Conservation (phyloP, 2,329 filamentous ascomycete genomes). For the Ascocoryne sarcoides region DNA sequence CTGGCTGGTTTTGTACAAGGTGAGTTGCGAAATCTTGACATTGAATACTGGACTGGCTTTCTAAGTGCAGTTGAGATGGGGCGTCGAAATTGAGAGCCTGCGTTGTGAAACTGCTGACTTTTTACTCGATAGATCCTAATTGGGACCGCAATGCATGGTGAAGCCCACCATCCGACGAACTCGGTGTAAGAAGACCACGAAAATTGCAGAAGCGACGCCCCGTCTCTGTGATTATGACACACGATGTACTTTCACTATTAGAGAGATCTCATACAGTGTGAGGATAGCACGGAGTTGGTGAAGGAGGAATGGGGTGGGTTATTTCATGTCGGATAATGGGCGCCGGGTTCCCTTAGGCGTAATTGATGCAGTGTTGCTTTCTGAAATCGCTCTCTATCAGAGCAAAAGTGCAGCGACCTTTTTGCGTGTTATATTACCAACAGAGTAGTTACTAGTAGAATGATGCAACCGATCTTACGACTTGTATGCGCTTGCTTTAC, state of each 20-base stretch:
- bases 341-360: constrained; percentile 6
- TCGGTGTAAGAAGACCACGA: constrained; percentile 28
- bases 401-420: constrained; percentile 9
- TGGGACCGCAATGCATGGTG: constrained; percentile 91
- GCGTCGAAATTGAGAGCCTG: not conserved
- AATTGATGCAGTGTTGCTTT: constrained; percentile 14
- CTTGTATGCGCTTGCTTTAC: no score
- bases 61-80: not conserved
- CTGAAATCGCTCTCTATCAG: constrained; percentile 2
- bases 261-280: constrained; percentile 20
- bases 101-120: constrained; percentile 11
- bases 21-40: constrained; percentile 41
- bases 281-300: constrained; percentile 4
- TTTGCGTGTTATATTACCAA: constrained; percentile 5
- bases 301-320: not conserved
- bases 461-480: no score
- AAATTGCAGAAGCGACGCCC: constrained; percentile 37
- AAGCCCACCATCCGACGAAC: constrained; percentile 24
- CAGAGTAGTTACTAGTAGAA: constrained; percentile 2
- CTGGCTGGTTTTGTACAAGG: constrained; percentile 94
- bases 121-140: constrained; percentile 53
- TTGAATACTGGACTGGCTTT: no score
- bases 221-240: constrained; percentile 17
- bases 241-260: constrained; percentile 18
- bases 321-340: constrained; percentile 9